These are phyloP conservation scores for Copromyces sp. DNA, from an alignment of 495 filamentous ascomycete genomes.

Conservation along the genomic window DNA sequence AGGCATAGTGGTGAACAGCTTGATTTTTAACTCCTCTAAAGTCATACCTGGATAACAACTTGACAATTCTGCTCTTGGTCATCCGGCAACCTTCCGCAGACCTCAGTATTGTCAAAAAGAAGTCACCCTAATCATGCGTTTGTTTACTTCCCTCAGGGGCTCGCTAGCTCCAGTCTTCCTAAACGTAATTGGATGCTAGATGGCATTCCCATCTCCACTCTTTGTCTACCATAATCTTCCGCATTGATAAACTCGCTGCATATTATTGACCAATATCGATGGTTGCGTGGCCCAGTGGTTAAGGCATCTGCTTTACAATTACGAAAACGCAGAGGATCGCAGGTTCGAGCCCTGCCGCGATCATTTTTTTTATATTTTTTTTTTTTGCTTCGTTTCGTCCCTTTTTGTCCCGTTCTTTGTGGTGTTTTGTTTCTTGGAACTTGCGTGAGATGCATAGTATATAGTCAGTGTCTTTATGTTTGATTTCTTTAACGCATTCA, in stretches of 20 bases:
- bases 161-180: not conserved
- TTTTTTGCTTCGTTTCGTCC: not conserved
- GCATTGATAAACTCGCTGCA: not conserved
- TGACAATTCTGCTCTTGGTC: no score
- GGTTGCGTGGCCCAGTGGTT: constrained; percentile 33
- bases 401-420: not conserved
- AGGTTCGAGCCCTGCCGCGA: constrained; percentile 42
- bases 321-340: constrained; percentile 31
- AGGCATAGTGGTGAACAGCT: not conserved
- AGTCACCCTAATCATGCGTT: not conserved
- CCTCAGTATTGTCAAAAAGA: no score
- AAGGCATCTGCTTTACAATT: constrained; percentile 32
- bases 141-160: not conserved
- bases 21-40: no score
- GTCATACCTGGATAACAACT: no score
- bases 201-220: not conserved
- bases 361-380: constrained; percentile 21
- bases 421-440: no score
- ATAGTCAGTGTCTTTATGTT: no score
- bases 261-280: fast-evolving
- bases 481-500: no score
- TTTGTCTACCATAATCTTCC: no score
- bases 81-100: no score
- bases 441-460: no score
- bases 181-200: not conserved